Base-by-base conservation (phyloP, 257 asterid genomes). In the Plantago elongata region DNA sequence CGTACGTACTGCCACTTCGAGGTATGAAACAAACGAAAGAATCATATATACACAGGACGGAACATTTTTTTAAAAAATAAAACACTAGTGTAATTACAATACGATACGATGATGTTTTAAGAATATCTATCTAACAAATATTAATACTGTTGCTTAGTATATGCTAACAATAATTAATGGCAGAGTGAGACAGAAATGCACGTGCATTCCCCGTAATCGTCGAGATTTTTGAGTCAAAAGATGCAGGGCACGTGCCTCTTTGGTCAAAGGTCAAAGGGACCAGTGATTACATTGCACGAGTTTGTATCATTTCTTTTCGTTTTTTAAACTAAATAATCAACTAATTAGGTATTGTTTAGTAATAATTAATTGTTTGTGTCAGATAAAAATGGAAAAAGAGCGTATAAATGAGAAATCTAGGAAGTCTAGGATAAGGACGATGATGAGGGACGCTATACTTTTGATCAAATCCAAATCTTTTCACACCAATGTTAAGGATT, bases 201-300 rank as follows among this genome's bases (percentile, higher is more conserved):
- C 56, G 56, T 51, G 56, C 30, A 10, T 17, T 9, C 56, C 56
- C 56, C 30, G 56, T 15, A 15, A 17, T 51, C 56, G 56, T 51
- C 56, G 56, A 51, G 56, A 51, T 51, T 51, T 51, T 51, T 51
- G 56, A 51, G 56, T 17, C 56, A 51, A 51, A 51, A 51, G 56
- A 51, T 51, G 56, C 56, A n/a, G 30, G 11, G 30, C 56, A 51
- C 56, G 30, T 51, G 56, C 56, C 56, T 10, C 27, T 13, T 51
- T 10, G 56, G 56, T 51, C 56, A 51, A 15, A 51, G 30, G 56
- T 51, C 56, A 51, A 14, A 51, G 30, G 30, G 11, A 51, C 50
- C 14, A 45, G 50, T 45, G 73, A 74, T 86, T 82, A 72, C 78
- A 75, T 65, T 77, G 85, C 84, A 78, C 90, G 78, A 78, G 73